phyloP scores from a whole-genome alignment of 176 grass and related monocot species.

The Musa schizocarpa region DNA sequence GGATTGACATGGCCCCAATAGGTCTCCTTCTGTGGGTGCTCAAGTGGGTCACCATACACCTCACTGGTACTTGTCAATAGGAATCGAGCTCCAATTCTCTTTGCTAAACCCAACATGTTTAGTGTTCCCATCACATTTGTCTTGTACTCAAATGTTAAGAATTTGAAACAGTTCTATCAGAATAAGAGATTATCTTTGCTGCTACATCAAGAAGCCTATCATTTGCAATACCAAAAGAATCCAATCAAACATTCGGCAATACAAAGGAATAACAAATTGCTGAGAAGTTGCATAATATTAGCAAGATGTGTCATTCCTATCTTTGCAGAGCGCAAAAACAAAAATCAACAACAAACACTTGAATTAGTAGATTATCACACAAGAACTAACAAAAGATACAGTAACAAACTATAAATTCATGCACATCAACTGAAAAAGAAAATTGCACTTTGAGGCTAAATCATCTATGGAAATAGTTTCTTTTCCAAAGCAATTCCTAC shows the following conservation, averaged over 20 bases:
- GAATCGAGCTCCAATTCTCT: slow-evolving; percentile 85
- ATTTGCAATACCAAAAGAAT: not conserved
- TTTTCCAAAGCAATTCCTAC: not conserved
- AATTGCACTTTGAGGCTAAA: not conserved
- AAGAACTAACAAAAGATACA: not conserved
- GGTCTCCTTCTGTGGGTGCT: slow-evolving; percentile 94
- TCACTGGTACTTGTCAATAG: slow-evolving; percentile 93
- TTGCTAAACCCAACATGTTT: slow-evolving; percentile 94
- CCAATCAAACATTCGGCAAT: not conserved
- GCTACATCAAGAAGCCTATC: not conserved
- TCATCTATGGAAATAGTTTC: not conserved
- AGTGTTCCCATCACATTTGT: slow-evolving; percentile 98
- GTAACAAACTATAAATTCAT: too few species aligned
- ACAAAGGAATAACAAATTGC: not conserved
- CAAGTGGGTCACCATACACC: slow-evolving; percentile 88
- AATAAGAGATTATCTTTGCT: not conserved
- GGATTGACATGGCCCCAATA: slow-evolving; percentile 99
- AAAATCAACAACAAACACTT: not conserved
- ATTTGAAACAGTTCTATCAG: slow-evolving; percentile 1
- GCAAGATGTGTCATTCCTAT: not conserved
- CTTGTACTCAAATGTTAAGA: slow-evolving; percentile 61
- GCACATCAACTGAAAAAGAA: too few species aligned
- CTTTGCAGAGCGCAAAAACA: not conserved
- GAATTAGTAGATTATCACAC: not conserved
- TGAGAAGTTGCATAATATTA: not conserved